Conservation (phyloP, 305 asterid genomes). For the Fraxinus velutina region DNA sequence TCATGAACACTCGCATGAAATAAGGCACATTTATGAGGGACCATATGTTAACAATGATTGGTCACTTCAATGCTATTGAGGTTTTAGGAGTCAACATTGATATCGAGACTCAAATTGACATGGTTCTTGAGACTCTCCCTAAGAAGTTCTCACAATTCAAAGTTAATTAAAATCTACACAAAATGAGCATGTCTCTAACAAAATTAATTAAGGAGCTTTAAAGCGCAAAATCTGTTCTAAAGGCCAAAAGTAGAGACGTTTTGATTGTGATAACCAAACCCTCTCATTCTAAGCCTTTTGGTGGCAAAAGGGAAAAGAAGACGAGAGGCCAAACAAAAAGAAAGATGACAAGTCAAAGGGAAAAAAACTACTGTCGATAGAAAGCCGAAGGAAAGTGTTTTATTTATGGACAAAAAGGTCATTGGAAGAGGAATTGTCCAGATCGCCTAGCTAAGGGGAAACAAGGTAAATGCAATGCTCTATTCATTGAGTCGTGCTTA, state of each 20-base stretch:
- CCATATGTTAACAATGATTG: neutral
- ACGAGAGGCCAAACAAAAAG: neutral
- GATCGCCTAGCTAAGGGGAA: neutral
- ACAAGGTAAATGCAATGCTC: neutral
- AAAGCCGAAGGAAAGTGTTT: neutral
- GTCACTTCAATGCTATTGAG: neutral
- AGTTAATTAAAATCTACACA: neutral
- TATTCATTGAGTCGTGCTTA: neutral
- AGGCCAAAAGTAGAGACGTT: no score
- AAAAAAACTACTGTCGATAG: no score
- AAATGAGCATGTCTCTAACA: neutral
- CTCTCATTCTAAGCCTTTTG: neutral
- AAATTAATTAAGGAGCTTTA: no score
- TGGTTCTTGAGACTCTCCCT: neutral
- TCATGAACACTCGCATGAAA: neutral
- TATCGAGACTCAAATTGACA: neutral
- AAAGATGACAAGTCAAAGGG: neutral
- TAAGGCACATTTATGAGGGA: neutral
- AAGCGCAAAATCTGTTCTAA: no score
- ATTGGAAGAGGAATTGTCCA: neutral
- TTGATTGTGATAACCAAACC: neutral
- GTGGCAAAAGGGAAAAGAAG: neutral
- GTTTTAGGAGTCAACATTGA: neutral
- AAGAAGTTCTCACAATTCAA: neutral
- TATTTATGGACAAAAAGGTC: neutral